Evolutionary conservation across 306 rosid genomes (phyloP).

Genomic region (Myrica gale): DNA sequence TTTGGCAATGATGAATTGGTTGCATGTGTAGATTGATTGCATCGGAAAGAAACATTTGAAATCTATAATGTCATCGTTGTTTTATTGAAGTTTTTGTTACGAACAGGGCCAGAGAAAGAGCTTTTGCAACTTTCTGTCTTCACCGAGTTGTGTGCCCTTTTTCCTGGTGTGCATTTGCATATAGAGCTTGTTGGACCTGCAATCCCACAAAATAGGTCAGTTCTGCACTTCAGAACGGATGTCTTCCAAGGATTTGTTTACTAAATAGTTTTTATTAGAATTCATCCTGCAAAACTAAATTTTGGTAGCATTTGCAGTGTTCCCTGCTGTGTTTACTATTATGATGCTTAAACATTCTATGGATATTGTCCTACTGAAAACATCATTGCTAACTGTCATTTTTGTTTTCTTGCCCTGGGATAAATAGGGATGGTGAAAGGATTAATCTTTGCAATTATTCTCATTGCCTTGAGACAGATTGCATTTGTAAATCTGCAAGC

Average conservation of each 20-base stretch:
- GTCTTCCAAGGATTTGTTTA: neutral
- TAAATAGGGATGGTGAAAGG: conserved; percentile 70
- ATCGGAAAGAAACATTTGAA: too few relatives aligned
- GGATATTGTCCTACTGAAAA: neutral
- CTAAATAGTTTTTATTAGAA: neutral
- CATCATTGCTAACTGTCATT: neutral
- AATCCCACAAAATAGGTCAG: conserved; percentile 70
- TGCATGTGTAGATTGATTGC: too few relatives aligned
- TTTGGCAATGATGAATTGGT: conserved; percentile 1
- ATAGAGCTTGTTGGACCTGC: conserved; percentile 83
- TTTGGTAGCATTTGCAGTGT: neutral
- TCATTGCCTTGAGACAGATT: conserved; percentile 49
- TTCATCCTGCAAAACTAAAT: neutral
- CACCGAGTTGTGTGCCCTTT: conserved; percentile 72
- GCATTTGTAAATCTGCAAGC: conserved; percentile 59
- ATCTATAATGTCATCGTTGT: conserved; percentile 1
- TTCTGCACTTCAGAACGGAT: conserved; percentile 23
- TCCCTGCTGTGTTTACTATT: neutral
- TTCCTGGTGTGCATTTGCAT: conserved; percentile 60
- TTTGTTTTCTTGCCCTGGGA: conserved; percentile 31
- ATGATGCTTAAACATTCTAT: neutral
- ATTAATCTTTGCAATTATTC: conserved; percentile 51
- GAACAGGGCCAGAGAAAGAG: conserved; percentile 88
- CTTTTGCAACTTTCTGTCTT: conserved; percentile 74
- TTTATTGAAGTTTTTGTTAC: conserved; percentile 19